Conservation (phyloP, 345 rosid species). For the Firmiana major region DNA sequence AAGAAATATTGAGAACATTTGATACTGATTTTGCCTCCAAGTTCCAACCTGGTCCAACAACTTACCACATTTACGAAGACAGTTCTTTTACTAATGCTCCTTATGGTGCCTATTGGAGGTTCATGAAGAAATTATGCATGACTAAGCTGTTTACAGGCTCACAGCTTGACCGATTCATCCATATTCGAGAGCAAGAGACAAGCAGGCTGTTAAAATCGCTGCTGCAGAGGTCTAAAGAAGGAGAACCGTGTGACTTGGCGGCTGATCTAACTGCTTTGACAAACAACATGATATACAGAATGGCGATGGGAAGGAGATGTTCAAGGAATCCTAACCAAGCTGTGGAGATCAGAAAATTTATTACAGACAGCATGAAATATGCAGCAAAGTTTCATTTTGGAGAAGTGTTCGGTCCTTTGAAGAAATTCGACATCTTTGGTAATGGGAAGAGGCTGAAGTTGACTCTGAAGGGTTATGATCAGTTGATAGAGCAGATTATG, state of each 20-base stretch:
- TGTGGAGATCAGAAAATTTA: slow-evolving; percentile 42
- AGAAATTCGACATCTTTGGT: slow-evolving; percentile 45
- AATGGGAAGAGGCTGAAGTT: slow-evolving; percentile 44
- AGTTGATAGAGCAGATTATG: slow-evolving; percentile 41
- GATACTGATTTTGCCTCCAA: slow-evolving; percentile 52
- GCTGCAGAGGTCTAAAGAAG: slow-evolving; percentile 21
- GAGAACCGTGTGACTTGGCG: slow-evolving; percentile 40
- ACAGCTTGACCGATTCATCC: slow-evolving; percentile 48
- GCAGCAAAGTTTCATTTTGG: slow-evolving; percentile 54
- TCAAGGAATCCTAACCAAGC: slow-evolving; percentile 14
- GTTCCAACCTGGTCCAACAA: slow-evolving; percentile 48
- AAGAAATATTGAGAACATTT: slow-evolving; percentile 30
- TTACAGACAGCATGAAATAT: slow-evolving; percentile 38
- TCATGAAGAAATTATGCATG: slow-evolving; percentile 68
- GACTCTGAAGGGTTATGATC: slow-evolving; percentile 42
- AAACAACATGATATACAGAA: slow-evolving; percentile 46
- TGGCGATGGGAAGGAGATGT: slow-evolving; percentile 57
- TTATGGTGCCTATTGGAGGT: slow-evolving; percentile 62
- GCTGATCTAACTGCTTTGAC: slow-evolving; percentile 41
- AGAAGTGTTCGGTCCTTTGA: slow-evolving; percentile 56
- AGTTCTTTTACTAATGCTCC: slow-evolving; percentile 50
- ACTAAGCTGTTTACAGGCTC: slow-evolving; percentile 49
- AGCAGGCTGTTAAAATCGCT: slow-evolving; percentile 34
- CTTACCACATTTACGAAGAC: slow-evolving; percentile 48
- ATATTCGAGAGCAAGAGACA: slow-evolving; percentile 52